Evolutionary conservation across 371 early-diverging fungal genomes (phyloP).

Genomic region (Rhizopus delemar): DNA sequence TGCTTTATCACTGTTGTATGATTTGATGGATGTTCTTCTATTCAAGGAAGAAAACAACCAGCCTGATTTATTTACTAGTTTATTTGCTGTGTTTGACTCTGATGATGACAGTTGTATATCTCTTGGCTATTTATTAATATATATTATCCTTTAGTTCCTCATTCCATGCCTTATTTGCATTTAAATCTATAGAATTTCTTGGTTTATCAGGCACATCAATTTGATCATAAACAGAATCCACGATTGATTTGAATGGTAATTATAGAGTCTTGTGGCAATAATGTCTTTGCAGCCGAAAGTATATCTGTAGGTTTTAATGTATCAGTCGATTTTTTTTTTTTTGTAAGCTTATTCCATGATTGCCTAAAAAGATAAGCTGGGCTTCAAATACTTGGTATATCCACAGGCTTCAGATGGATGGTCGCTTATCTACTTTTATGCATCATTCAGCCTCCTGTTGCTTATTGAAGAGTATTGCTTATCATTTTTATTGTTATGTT

Average conservation of each 20-base stretch:
- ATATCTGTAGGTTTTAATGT: conserved; percentile 31
- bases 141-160: neutral
- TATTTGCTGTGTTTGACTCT: conserved; percentile 18
- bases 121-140: conserved; percentile 4
- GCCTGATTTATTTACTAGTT: conserved; percentile 16
- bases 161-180: neutral
- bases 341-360: too few species aligned
- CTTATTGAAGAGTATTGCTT: too few species aligned
- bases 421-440: too few species aligned
- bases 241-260: neutral
- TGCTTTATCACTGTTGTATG: conserved; percentile 22
- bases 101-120: conserved; percentile 17
- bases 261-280: conserved; percentile 31
- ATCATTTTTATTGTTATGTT: too few species aligned
- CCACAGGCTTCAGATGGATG: too few species aligned
- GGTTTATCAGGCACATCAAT: conserved; percentile 43
- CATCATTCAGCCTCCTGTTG: too few species aligned
- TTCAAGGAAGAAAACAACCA: conserved; percentile 32
- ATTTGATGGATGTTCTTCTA: conserved; percentile 28
- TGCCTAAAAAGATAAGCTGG: too few species aligned
- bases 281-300: conserved; percentile 35
- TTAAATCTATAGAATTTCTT: conserved; percentile 5
- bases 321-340: conserved; percentile 13
- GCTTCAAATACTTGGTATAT: too few species aligned
- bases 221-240: conserved; percentile 33